phyloP scores from a whole-genome alignment of 257 asterid genomes.

The Solanum chiquidenum region DNA sequence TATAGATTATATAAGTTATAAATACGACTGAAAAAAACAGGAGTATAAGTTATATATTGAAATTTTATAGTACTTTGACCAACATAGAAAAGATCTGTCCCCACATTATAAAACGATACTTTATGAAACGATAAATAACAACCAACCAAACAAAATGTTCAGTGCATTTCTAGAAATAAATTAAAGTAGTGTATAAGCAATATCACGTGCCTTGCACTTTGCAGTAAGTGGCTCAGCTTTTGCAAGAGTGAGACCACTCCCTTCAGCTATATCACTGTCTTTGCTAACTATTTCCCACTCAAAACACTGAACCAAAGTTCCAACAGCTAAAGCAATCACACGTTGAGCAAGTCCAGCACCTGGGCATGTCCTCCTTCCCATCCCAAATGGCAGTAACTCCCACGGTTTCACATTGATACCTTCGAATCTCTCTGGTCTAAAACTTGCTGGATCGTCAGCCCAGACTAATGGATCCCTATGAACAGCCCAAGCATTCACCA shows the following conservation, averaged over 20 bases:
- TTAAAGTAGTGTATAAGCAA: slow-evolving; percentile 3
- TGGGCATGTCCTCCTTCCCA: slow-evolving; percentile 18
- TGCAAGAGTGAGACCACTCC: neutral
- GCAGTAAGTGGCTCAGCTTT: neutral
- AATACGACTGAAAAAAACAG: too few species aligned
- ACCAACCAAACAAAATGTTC: neutral
- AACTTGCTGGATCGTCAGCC: slow-evolving; percentile 5
- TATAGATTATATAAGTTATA: neutral
- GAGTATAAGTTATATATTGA: neutral
- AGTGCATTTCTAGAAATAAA: neutral
- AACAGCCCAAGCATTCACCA: slow-evolving; percentile 12
- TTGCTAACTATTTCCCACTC: slow-evolving; percentile 4
- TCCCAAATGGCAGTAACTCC: slow-evolving; percentile 11
- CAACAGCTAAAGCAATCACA: slow-evolving; percentile 3
- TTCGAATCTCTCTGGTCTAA: slow-evolving; percentile 18
- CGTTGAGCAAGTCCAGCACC: slow-evolving; percentile 9
- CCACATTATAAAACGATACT: neutral
- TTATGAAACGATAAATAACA: neutral
- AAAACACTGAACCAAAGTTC: slow-evolving; percentile 6
- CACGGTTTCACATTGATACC: neutral
- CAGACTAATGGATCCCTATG: slow-evolving; percentile 13
- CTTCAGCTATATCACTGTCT: slow-evolving; percentile 1
- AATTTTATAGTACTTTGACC: neutral
- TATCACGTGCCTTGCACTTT: neutral
- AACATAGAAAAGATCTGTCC: neutral